phyloP scores from a whole-genome alignment of 768 basidiomycete genomes.

The Ramaria rubella region DNA sequence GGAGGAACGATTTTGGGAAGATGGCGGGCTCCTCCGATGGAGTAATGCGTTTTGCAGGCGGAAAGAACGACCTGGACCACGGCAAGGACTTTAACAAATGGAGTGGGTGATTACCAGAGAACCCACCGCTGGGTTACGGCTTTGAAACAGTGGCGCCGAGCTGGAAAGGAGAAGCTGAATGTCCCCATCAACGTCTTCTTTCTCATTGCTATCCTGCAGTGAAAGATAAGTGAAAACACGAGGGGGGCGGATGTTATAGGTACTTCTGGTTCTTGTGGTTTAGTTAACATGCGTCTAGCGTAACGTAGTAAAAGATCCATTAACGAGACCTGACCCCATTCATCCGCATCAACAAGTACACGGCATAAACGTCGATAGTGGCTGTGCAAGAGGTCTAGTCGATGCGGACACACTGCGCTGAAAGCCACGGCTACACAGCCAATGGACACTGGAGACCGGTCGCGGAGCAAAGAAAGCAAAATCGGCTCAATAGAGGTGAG shows the following conservation, averaged over 20 bases:
- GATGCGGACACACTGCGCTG: conserved; percentile 76
- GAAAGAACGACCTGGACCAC: conserved; percentile 67
- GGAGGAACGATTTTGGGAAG: conserved; percentile 58
- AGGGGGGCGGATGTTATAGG: neutral
- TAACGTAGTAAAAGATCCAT: conserved; percentile 77
- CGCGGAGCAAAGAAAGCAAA: conserved; percentile 56
- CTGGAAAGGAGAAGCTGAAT: conserved; percentile 65
- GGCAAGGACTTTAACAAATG: neutral
- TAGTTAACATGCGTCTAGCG: conserved; percentile 73
- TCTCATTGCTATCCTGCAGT: conserved; percentile 28
- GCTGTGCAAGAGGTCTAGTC: conserved; percentile 80
- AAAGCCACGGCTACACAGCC: conserved; percentile 86
- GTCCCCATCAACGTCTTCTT: conserved; percentile 67
- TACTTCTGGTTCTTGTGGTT: conserved; percentile 34
- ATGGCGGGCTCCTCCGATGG: conserved; percentile 54
- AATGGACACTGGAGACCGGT: conserved; percentile 80
- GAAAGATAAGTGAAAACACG: conserved; percentile 22
- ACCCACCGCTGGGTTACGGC: conserved; percentile 80
- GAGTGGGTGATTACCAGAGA: neutral
- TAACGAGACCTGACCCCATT: conserved; percentile 89
- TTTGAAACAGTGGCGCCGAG: conserved; percentile 74
- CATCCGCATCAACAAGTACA: conserved; percentile 85
- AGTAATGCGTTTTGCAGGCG: conserved; percentile 66
- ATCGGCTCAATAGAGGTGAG: conserved; percentile 64
- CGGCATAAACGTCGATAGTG: conserved; percentile 83